phyloP scores from a whole-genome alignment of 1,139 yeast species.

The Meyerozyma sp. region DNA sequence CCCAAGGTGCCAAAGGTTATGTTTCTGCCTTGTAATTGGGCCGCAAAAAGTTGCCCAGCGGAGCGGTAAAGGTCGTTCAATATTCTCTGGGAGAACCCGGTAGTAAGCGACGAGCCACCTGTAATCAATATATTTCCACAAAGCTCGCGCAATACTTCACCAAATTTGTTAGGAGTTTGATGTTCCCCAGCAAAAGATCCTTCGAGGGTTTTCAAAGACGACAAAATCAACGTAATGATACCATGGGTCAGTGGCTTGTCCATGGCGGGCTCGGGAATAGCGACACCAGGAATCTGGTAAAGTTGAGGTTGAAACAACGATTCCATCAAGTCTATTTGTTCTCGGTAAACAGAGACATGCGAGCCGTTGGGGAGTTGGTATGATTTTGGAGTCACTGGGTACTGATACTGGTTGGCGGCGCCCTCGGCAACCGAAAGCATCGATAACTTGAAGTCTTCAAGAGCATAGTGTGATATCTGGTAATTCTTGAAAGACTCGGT shows the following conservation, averaged over 20 bases:
- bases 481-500: conserved; percentile 46
- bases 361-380: conserved; percentile 47
- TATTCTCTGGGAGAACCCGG: conserved; percentile 59
- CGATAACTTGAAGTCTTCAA: conserved; percentile 46
- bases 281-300: conserved; percentile 23
- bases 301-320: conserved; percentile 51
- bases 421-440: conserved; percentile 30
- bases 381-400: conserved; percentile 14
- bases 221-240: conserved; percentile 38
- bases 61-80: conserved; percentile 42
- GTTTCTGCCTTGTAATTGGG: background rate
- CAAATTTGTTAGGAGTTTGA: conserved; percentile 22
- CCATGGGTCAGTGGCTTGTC: conserved; percentile 24
- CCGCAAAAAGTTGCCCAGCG: conserved; percentile 1
- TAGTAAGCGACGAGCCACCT: conserved; percentile 57
- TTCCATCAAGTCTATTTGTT: conserved; percentile 43
- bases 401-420: conserved; percentile 23
- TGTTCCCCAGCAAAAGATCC: conserved; percentile 12
- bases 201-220: conserved; percentile 32
- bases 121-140: conserved; percentile 62
- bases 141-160: conserved; percentile 36
- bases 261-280: conserved; percentile 29
- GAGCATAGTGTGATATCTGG: conserved; percentile 35
- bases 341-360: conserved; percentile 34
- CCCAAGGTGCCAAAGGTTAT: conserved; percentile 17